phyloP scores from a whole-genome alignment of 345 rosid genomes.

The Mangifera indica region DNA sequence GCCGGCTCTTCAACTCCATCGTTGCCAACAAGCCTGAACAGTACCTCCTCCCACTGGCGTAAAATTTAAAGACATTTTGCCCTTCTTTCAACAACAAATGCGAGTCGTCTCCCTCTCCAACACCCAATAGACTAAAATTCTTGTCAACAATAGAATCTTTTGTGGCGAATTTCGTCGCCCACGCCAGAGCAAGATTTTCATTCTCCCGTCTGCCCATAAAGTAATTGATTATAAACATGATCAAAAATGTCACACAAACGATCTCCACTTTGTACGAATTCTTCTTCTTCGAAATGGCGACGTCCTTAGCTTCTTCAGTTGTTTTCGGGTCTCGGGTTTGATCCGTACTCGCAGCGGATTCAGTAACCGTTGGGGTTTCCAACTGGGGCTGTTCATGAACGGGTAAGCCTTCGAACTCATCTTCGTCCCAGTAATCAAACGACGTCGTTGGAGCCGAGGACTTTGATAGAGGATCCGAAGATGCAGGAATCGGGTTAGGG shows the following conservation, averaged over 20 bases:
- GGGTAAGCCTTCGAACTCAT: constrained; percentile 91
- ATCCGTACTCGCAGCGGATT: constrained; percentile 25
- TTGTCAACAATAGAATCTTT: constrained; percentile 73
- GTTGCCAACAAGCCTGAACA: constrained; percentile 92
- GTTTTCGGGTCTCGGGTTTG: constrained; percentile 33
- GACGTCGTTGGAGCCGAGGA: constrained; percentile 36
- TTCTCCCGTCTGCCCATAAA: constrained; percentile 82
- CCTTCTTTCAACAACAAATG: constrained; percentile 87
- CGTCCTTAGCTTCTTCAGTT: not conserved
- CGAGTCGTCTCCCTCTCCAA: constrained; percentile 80
- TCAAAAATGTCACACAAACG: constrained; percentile 56
- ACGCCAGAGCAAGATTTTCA: constrained; percentile 75
- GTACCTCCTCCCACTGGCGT: constrained; percentile 90
- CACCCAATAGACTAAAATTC: constrained; percentile 78
- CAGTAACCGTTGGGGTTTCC: constrained; percentile 24
- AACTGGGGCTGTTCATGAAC: constrained; percentile 23
- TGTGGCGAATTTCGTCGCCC: constrained; percentile 80
- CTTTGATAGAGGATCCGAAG: constrained; percentile 23
- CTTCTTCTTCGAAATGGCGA: constrained; percentile 26
- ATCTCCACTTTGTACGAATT: constrained; percentile 60
- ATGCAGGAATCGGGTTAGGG: constrained; percentile 20
- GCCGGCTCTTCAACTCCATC: constrained; percentile 92
- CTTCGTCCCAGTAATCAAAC: constrained; percentile 91
- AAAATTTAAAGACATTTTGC: constrained; percentile 79
- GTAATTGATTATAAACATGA: constrained; percentile 61